Evolutionary conservation across 352 stramenopile species (phyloP).

Genomic region (Peronospora belbahrii): DNA sequence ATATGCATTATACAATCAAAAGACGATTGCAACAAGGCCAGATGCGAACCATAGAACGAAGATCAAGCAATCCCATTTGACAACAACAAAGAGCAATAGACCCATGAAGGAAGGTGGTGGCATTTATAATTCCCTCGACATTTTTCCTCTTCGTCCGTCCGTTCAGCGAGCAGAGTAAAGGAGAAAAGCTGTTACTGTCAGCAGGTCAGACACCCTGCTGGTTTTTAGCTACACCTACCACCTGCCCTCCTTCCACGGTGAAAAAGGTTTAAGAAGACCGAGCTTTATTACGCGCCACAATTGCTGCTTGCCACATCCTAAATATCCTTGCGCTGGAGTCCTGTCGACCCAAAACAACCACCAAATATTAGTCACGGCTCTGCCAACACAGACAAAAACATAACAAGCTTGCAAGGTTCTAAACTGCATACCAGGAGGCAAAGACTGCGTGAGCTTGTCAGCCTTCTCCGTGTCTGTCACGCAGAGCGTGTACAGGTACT

Average conservation of each 20-base stretch:
- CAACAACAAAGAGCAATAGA: conserved; percentile 12
- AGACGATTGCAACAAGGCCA: conserved; percentile 5
- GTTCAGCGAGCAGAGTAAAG: conserved; percentile 1
- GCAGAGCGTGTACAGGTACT: conserved; percentile 98
- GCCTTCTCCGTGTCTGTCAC: conserved; percentile 98
- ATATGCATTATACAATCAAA: not conserved
- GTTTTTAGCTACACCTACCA: conserved; percentile 25
- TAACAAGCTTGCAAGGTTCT: not conserved
- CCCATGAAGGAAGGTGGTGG: conserved; percentile 23
- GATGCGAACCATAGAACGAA: conserved; percentile 3
- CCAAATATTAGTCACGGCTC: not conserved
- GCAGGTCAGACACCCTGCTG: conserved; percentile 14
- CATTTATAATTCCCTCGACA: conserved; percentile 21
- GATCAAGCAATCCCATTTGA: not conserved
- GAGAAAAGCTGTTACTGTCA: conserved; percentile 15
- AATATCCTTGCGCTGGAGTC: conserved; percentile 90
- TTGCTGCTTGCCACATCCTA: conserved; percentile 50
- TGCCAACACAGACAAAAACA: not conserved
- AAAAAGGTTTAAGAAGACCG: conserved; percentile 66
- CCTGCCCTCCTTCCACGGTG: conserved; percentile 16
- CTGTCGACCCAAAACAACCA: conserved; percentile 20
- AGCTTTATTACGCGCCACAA: conserved; percentile 66
- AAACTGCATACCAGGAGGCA: conserved; percentile 88
- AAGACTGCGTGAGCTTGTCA: conserved; percentile 98
- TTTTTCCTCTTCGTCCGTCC: conserved; percentile 6